Percentiles rank a stretch among this genome's conserved stretches.
phyloP scores from a whole-genome alignment of 2,329 filamentous ascomycete genomes.

The Apiospora pterosperma region DNA sequence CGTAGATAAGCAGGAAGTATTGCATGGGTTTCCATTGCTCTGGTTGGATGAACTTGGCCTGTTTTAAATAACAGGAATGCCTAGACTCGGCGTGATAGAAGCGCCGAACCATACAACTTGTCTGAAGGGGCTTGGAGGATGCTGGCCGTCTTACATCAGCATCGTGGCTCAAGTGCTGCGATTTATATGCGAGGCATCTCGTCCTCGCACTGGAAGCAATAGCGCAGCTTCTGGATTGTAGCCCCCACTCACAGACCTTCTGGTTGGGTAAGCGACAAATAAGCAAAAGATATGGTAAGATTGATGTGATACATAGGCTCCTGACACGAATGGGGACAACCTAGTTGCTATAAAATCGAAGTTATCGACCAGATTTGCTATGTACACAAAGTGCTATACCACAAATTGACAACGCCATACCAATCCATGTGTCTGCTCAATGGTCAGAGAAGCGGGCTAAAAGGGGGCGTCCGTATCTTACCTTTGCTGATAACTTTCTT shows the following conservation, averaged over 20 bases:
- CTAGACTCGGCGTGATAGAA: neutral
- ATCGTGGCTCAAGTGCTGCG: too few relatives aligned
- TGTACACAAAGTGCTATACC: conserved; percentile 85
- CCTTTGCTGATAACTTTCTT: conserved; percentile 82
- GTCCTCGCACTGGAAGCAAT: neutral
- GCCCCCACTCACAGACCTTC: fast-evolving
- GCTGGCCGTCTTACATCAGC: neutral
- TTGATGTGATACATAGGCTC: neutral
- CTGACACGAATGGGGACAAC: neutral
- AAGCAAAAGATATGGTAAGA: neutral
- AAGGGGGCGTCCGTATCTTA: conserved; percentile 35
- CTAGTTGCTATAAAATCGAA: neutral
- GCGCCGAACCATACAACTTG: neutral
- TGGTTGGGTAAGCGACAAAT: neutral
- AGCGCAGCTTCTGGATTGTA: neutral
- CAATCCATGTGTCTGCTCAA: conserved; percentile 70
- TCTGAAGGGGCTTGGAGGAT: neutral
- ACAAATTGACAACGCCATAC: conserved; percentile 73
- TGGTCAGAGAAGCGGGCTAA: neutral
- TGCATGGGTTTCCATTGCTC: too few relatives aligned
- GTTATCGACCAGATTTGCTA: conserved; percentile 43
- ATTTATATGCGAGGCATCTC: too few relatives aligned
- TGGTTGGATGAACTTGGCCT: neutral
- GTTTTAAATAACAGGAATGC: neutral
- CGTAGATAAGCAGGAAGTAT: neutral